Percentiles rank a stretch among this genome's conserved stretches.
phyloP scores from a whole-genome alignment of 306 rosid species.

The Crotalaria pallida region DNA sequence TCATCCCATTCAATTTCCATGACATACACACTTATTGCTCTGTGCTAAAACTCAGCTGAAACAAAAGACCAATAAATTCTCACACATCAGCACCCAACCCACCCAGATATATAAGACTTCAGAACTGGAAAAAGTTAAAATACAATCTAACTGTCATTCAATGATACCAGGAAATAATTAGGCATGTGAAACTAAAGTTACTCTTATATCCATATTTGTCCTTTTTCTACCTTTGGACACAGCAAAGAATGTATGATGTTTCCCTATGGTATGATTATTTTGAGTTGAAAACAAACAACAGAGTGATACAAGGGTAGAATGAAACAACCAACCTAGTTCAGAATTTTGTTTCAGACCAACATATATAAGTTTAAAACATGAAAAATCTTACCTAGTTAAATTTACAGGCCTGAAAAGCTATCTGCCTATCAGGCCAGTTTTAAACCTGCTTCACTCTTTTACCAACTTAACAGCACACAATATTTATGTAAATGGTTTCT shows the following conservation, averaged over 20 bases:
- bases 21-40: neutral
- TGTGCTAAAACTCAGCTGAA: neutral
- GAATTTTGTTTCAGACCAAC: neutral
- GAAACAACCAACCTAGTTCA: neutral
- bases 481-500: too few species aligned
- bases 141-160: constrained; percentile 5
- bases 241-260: neutral
- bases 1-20: constrained; percentile 18
- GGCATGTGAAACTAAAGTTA: neutral
- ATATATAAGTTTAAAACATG: neutral
- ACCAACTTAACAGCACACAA: neutral
- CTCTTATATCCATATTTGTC: neutral
- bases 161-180: neutral
- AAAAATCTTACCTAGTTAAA: neutral
- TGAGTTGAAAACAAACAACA: neutral
- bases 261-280: neutral
- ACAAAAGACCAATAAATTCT: neutral
- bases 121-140: neutral
- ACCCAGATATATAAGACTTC: neutral
- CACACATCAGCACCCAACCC: neutral
- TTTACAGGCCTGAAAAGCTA: neutral
- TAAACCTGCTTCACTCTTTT: neutral
- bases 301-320: neutral
- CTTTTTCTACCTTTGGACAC: neutral
- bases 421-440: neutral